Evolutionary conservation across 2,329 filamentous ascomycete genomes (phyloP).

Genomic region (Hypoxylon sp.): DNA sequence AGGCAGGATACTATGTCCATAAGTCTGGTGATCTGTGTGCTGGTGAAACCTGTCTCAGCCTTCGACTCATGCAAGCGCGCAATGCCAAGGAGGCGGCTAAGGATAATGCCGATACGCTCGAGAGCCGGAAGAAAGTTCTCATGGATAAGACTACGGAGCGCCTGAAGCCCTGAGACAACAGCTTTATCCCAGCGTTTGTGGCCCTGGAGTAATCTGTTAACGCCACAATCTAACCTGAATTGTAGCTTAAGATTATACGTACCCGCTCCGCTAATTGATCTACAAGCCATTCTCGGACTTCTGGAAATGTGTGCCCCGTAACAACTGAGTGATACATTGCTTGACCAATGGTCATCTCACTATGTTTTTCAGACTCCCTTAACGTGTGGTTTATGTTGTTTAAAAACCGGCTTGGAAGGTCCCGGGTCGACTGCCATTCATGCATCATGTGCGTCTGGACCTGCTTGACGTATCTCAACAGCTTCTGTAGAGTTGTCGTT

Average conservation of each 20-base stretch:
- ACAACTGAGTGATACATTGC: constrained; percentile 87
- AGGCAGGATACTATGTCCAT: constrained; percentile 82
- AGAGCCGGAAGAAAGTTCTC: constrained; percentile 91
- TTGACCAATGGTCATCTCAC: constrained; percentile 75
- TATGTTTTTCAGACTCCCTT: constrained; percentile 71
- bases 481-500: constrained; percentile 87
- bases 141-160: constrained; percentile 82
- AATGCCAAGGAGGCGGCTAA: constrained; percentile 86
- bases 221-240: constrained; percentile 2
- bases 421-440: constrained; percentile 87
- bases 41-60: constrained; percentile 76
- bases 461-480: constrained; percentile 88
- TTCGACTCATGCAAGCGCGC: constrained; percentile 82
- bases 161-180: constrained; percentile 82
- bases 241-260: constrained; percentile 52
- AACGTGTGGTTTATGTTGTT: constrained; percentile 83
- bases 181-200: constrained; percentile 97
- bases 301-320: constrained; percentile 83
- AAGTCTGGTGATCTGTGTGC: constrained; percentile 73
- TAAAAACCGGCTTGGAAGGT: constrained; percentile 84
- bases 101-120: constrained; percentile 84
- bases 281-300: constrained; percentile 88
- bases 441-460: constrained; percentile 82
- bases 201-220: constrained; percentile 67
- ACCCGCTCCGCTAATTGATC: constrained; percentile 86